A percentile compares a stretch with the other conserved stretches of the same genome.
phyloP scores from a whole-genome alignment of 371 early-diverging fungal species.

The Lichtheimia corymbifera region DNA sequence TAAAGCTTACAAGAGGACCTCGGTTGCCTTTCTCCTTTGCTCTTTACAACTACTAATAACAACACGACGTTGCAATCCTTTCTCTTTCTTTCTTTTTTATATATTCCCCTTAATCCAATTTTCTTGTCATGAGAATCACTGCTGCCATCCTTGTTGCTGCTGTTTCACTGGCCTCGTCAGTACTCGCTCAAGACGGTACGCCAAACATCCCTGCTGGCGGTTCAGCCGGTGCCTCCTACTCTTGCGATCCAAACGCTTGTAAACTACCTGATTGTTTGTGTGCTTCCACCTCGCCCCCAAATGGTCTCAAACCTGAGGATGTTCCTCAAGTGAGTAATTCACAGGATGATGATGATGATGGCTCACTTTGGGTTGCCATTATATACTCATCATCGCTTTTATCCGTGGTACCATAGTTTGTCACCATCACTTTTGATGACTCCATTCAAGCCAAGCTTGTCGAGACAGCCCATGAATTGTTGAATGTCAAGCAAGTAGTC shows the following conservation, averaged over 20 bases:
- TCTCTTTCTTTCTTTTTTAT: conserved; percentile 12
- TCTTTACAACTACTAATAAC: conserved; percentile 1
- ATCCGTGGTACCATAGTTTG: conserved; percentile 37
- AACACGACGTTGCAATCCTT: neutral
- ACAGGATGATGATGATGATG: neutral
- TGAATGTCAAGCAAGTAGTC: conserved; percentile 46
- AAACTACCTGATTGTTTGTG: conserved; percentile 69
- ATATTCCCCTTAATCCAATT: conserved; percentile 12
- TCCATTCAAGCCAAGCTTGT: conserved; percentile 57
- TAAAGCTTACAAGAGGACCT: conserved; percentile 1
- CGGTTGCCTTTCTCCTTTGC: neutral
- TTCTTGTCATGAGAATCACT: conserved; percentile 37
- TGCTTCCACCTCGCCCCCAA: conserved; percentile 63
- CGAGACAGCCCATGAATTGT: conserved; percentile 36
- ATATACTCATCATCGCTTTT: too few relatives aligned
- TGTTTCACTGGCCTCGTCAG: conserved; percentile 16
- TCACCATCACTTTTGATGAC: conserved; percentile 74
- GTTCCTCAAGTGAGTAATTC: conserved; percentile 55
- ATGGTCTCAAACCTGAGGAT: conserved; percentile 52
- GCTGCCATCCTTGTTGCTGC: conserved; percentile 28
- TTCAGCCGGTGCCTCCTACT: conserved; percentile 20
- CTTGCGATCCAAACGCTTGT: conserved; percentile 67
- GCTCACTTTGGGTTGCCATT: too few relatives aligned
- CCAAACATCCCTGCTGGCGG: conserved; percentile 24
- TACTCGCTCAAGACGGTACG: conserved; percentile 38